phyloP scores from a whole-genome alignment of 2,329 filamentous ascomycete genomes.

The Amauroascus niger region DNA sequence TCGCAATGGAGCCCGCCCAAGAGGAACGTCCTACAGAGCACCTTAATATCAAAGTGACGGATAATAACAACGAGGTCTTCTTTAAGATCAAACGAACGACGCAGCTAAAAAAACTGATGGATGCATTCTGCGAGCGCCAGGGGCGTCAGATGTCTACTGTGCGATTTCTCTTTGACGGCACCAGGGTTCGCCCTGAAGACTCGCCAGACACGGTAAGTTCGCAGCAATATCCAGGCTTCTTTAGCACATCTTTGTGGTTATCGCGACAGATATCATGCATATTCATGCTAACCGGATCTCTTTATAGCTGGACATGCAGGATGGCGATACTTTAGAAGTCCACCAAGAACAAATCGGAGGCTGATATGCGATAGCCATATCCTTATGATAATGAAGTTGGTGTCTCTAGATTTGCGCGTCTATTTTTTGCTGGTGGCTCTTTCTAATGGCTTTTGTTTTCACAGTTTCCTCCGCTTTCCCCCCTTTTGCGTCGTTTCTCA shows the following conservation, averaged over 20 bases:
- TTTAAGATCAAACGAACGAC: constrained; percentile 99
- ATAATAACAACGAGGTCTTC: constrained; percentile 99
- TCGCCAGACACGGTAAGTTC: constrained; percentile 79
- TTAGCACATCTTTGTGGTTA: neutral
- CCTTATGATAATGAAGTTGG: constrained; percentile 7
- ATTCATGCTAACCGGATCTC: neutral
- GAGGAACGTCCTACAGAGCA: constrained; percentile 53
- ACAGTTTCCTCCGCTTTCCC: neutral
- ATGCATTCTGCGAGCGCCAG: constrained; percentile 92
- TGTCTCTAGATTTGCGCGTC: neutral
- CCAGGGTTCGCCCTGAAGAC: constrained; percentile 77
- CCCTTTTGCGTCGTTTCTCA: neutral
- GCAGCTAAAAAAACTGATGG: constrained; percentile 94
- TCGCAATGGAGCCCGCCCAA: constrained; percentile 10
- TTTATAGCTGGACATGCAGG: constrained; percentile 81
- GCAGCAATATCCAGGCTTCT: neutral
- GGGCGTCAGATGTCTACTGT: constrained; percentile 78
- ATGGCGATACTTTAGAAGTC: constrained; percentile 92
- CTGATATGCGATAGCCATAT: constrained; percentile 8
- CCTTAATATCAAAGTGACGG: constrained; percentile 97
- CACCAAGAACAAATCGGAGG: constrained; percentile 98
- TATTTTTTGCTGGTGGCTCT: neutral
- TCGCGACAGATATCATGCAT: neutral
- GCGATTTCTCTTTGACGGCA: constrained; percentile 93
- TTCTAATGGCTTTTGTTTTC: no score